Conservation (phyloP, 495 filamentous ascomycete genomes). For the Xanthoparmelia taractica region DNA sequence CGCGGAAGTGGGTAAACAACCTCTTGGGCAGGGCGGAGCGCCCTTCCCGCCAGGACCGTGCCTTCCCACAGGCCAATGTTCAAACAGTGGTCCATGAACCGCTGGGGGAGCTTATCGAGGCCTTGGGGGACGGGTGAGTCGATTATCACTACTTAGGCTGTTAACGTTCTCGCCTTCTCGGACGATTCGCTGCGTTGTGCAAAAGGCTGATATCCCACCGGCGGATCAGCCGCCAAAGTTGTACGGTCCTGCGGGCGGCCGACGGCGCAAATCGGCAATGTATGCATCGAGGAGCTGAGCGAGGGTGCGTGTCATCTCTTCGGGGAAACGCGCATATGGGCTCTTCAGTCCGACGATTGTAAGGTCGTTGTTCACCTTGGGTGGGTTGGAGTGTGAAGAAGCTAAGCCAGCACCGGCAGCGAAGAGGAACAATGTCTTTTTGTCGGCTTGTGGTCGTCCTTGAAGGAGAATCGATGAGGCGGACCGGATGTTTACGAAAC, state of each 20-base stretch:
- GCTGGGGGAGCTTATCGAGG: slow-evolving; percentile 31
- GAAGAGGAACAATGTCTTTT: no score
- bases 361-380: no score
- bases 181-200: slow-evolving; percentile 31
- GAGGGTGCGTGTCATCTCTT: neutral
- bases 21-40: slow-evolving; percentile 19
- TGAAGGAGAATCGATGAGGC: no score
- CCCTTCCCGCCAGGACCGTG: slow-evolving; percentile 22
- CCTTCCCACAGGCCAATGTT: slow-evolving; percentile 24
- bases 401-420: no score
- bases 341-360: no score
- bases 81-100: slow-evolving; percentile 26
- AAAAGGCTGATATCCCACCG: slow-evolving; percentile 42
- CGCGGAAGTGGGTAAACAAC: neutral
- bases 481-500: no score
- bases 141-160: slow-evolving; percentile 33
- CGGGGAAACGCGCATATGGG: neutral
- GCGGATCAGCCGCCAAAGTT: slow-evolving; percentile 52
- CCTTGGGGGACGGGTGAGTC: slow-evolving; percentile 33
- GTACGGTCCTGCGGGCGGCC: slow-evolving; percentile 61
- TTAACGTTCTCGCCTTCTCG: slow-evolving; percentile 29
- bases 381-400: no score
- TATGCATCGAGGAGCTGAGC: neutral
- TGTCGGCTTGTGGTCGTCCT: no score
- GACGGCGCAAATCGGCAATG: slow-evolving; percentile 48